phyloP scores from a whole-genome alignment of 345 rosid genomes.

The Hibiscus tridactylites region DNA sequence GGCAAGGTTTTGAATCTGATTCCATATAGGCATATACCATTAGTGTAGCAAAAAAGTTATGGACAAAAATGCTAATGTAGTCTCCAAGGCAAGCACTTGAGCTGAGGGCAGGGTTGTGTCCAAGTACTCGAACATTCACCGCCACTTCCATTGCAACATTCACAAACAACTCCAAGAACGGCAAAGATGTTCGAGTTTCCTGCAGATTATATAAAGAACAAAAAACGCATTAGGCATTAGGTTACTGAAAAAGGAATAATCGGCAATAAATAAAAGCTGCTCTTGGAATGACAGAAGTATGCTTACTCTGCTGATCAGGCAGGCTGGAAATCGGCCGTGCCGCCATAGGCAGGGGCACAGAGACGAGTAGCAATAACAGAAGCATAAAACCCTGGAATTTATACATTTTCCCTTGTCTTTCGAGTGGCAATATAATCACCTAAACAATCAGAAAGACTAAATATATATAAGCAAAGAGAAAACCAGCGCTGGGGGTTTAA shows the following conservation, averaged over 20 bases:
- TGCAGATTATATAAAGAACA: background rate
- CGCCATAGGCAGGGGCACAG: background rate
- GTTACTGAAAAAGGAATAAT: background rate
- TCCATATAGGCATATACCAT: background rate
- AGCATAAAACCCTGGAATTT: background rate
- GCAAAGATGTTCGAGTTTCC: slow-evolving; percentile 31
- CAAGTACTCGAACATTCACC: slow-evolving; percentile 37
- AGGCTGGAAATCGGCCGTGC: slow-evolving; percentile 4
- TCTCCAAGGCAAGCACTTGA: slow-evolving; percentile 54
- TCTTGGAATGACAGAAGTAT: background rate
- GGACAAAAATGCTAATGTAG: slow-evolving; percentile 3
- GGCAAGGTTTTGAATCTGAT: background rate
- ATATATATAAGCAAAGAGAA: background rate
- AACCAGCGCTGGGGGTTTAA: too few species aligned
- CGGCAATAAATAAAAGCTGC: background rate
- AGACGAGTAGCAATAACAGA: background rate
- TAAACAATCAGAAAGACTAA: background rate
- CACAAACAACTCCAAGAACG: slow-evolving; percentile 49
- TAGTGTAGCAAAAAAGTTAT: background rate
- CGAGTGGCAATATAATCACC: background rate
- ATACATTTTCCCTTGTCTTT: background rate
- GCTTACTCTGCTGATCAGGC: slow-evolving; percentile 10
- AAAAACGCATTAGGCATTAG: background rate
- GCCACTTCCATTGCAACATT: slow-evolving; percentile 43
- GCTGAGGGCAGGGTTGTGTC: slow-evolving; percentile 39